Base-by-base conservation (phyloP, 768 basidiomycete genomes). In the Leccinum disarticulatum region DNA sequence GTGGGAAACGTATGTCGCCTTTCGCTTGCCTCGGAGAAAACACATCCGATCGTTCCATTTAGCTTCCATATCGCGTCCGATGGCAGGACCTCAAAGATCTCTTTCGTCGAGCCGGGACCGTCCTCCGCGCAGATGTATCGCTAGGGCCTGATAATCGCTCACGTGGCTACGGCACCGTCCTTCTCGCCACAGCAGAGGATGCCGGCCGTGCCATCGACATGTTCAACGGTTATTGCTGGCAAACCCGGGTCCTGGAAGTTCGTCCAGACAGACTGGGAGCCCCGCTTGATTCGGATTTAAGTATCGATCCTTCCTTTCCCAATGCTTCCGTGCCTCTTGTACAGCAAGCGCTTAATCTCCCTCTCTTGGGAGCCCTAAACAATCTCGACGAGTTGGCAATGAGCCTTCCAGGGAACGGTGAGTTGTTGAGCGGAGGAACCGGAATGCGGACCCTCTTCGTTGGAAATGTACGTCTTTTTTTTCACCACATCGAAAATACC, bases 61-160 rank as follows among this genome's bases (percentile, higher is more conserved):
- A 95, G 94, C 84, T 99, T 27, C 97, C 97, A 0, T 98, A 96
- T 75, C 83, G 96, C 61, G 95, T 98, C 41, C 87, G 97, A 57
- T 99, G 97, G 97, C 97, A 99, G 78, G 97, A 99, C 77, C 84
- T 99, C 62, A 98, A 99, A 68, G 96, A 99, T 73, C 85, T 99
- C 55, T 98, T 99, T 75, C 86, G 96, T 38, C 90, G 92, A 64
- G 92, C 96, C 6, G 97, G 97, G 46, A 97, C 91, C 30, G 87
- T 95, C 63, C 77, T 93, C 38, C 81, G 90, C 52, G 88, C 94
- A 43, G 85, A 88, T 70, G 84, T 91, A 63, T 82, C 90, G 57
- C 79, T 92, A 33, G 85, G 91, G 4, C 90, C 91, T 3, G 93
- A 94, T 73, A 97, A 97, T 73, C 83, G 96, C 65, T 93, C 91